Evolutionary conservation across 73 alveolate genomes (phyloP).

Genomic region (Strombidium stylifer): DNA sequence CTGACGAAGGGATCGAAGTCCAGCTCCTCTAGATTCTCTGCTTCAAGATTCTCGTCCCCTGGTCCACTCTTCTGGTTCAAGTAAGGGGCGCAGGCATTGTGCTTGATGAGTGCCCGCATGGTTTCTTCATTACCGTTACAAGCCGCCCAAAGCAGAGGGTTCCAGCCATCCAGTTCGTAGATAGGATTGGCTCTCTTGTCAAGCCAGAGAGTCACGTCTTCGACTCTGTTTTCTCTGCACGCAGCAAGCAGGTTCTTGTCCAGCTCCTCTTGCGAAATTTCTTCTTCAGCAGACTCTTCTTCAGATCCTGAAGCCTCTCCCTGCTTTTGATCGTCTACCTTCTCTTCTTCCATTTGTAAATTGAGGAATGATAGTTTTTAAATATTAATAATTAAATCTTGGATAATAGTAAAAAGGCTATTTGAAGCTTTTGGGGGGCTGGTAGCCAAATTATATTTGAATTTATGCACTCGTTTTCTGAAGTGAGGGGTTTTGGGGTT

Average conservation of each 20-base stretch:
- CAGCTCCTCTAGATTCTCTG: constrained; percentile 14
- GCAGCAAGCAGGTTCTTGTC: constrained; percentile 52
- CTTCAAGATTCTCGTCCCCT: constrained; percentile 12
- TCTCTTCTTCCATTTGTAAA: constrained; percentile 22
- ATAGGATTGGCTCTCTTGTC: constrained; percentile 26
- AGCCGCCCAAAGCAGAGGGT: constrained; percentile 75
- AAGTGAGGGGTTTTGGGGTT: too few species aligned
- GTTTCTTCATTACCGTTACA: constrained; percentile 59
- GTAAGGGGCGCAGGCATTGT: constrained; percentile 52
- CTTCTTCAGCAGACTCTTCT: constrained; percentile 30
- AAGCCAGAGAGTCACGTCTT: constrained; percentile 33
- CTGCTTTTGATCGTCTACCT: constrained; percentile 26
- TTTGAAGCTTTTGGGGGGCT: too few species aligned
- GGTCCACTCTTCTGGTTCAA: constrained; percentile 45
- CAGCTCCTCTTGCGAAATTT: constrained; percentile 21
- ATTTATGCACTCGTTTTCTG: too few species aligned
- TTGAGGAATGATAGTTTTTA: too few species aligned
- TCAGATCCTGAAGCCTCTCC: too few species aligned
- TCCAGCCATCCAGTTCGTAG: constrained; percentile 61
- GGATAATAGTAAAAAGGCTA: too few species aligned
- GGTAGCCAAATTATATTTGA: too few species aligned
- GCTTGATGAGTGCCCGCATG: constrained; percentile 48
- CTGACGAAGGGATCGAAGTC: constrained; percentile 67
- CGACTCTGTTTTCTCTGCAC: constrained; percentile 48
- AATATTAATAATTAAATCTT: too few species aligned